Base-by-base conservation (phyloP, 768 basidiomycete species). In the Lanmaoa rubissima region DNA sequence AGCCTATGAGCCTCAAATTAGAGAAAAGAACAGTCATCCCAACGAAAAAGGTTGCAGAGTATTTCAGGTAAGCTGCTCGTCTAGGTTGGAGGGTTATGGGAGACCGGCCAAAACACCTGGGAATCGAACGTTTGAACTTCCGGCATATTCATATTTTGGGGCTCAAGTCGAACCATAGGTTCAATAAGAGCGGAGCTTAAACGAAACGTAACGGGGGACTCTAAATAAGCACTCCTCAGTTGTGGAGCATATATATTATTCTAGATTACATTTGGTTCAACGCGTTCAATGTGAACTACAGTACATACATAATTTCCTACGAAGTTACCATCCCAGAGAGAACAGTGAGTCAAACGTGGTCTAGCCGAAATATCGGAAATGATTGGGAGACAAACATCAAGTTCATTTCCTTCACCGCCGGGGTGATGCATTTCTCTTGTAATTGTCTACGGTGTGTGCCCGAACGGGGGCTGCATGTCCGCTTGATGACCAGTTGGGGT, bases 11-110 rank as follows among this genome's bases (percentile, higher is more conserved):
- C 67, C 86, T 78, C 67, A 82, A 63, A 46, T 82, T 82, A 57
- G 74, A 76, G 70, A 87, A 87, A 57, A 81, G 78, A 42, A 86
- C 75, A 32, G 85, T 86, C 85, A 87, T 87, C 12, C 12, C 39
- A 14, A 28, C 38, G 44, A 38, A 41, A 50, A 46, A 41, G 3
- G 57, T 43, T 36, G 53, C 40, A 34, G 39, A 40, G 32, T 57
- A 19, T 26, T 42, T 39, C 40, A 35, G 53, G 42, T 42, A 11
- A 35, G 53, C 61, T 43, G 58, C 26, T 54, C 45, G 59, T 60
- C 21, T 54, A 51, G 43, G 56, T 34, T 45, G 34, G 54, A 19
- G 26, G 48, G 47, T 34, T 39, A 54, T 57, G 60, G 48, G 53
- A 44, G 48, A 49, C 12, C 11, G 13, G 39, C 35, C 35, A 48